Conservation (phyloP, 2,329 filamentous ascomycete genomes). For the Trichoderma endophyticum region DNA sequence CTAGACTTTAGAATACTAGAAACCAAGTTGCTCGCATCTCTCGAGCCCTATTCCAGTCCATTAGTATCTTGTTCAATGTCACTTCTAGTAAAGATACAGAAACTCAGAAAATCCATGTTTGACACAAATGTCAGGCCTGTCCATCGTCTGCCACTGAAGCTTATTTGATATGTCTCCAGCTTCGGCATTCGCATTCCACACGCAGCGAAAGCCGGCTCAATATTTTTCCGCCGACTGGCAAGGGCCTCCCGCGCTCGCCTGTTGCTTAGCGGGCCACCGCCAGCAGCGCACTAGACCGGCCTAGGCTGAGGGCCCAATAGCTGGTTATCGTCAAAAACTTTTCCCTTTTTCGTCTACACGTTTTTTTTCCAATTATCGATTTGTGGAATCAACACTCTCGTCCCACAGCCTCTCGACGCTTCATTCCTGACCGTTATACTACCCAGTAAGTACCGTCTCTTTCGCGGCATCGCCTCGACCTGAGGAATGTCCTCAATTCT, state of each 20-base stretch:
- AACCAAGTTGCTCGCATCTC: background rate
- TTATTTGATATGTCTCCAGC: background rate
- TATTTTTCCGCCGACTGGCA: slow-evolving; percentile 14
- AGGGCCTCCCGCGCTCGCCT: slow-evolving; percentile 12
- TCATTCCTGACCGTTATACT: slow-evolving; percentile 20
- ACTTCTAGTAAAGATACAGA: background rate
- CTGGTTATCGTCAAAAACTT: slow-evolving; percentile 27
- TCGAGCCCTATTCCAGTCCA: background rate
- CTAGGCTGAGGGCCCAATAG: slow-evolving; percentile 24
- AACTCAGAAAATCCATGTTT: background rate
- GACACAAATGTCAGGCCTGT: background rate
- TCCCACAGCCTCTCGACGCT: slow-evolving; percentile 20
- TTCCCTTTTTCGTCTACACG: slow-evolving; percentile 25
- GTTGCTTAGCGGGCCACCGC: slow-evolving; percentile 12
- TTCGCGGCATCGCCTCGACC: background rate
- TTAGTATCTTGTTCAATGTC: background rate
- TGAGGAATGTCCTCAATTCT: background rate
- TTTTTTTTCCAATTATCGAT: slow-evolving; percentile 20
- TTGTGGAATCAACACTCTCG: slow-evolving; percentile 18
- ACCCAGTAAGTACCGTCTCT: background rate
- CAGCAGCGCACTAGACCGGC: slow-evolving; percentile 18
- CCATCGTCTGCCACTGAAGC: background rate
- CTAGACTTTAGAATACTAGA: background rate
- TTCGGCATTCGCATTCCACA: background rate
- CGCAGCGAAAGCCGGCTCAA: background rate